A percentile compares a stretch with the other conserved stretches of the same genome.
Evolutionary conservation across 331 rosid species (phyloP).

Genomic region (Acacia concinna): DNA sequence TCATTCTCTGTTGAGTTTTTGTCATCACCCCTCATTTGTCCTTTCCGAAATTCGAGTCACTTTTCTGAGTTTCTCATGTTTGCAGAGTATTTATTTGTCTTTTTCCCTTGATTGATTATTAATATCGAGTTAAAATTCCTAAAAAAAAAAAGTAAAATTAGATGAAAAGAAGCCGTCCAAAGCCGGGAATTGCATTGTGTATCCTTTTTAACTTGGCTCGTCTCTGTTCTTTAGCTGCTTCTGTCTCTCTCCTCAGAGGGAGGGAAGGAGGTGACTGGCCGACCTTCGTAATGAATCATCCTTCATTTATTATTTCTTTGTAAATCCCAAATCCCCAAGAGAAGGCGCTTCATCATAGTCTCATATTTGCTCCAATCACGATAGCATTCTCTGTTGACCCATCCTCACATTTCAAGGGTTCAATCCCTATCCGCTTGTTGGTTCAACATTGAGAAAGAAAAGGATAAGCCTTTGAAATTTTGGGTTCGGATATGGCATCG

Average conservation of each 20-base stretch:
- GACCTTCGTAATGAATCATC: neutral
- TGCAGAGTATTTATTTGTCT: too few species aligned
- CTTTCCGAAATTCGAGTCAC: too few species aligned
- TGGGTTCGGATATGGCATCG: constrained; percentile 59
- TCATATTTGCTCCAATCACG: neutral
- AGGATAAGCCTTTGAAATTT: constrained; percentile 38
- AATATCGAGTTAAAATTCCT: neutral
- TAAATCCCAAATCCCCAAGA: neutral
- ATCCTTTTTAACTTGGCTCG: constrained; percentile 1
- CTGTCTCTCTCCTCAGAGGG: constrained; percentile 15
- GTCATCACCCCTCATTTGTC: too few species aligned
- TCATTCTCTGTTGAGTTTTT: too few species aligned
- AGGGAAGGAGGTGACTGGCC: neutral
- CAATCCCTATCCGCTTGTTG: neutral
- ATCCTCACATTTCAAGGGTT: constrained; percentile 14
- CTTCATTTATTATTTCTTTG: neutral
- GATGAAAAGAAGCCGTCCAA: neutral
- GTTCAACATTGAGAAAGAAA: neutral
- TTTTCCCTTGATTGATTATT: too few species aligned
- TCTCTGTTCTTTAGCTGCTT: neutral
- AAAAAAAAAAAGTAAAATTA: neutral
- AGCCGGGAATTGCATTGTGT: neutral
- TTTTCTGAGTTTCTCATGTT: too few species aligned
- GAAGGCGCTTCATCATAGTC: neutral
- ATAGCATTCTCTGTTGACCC: neutral